Evolutionary conservation across 2,329 filamentous ascomycete genomes (phyloP), one percentile per base, ranked within the genome.

Genomic region (Delphinella strobiligena): DNA sequence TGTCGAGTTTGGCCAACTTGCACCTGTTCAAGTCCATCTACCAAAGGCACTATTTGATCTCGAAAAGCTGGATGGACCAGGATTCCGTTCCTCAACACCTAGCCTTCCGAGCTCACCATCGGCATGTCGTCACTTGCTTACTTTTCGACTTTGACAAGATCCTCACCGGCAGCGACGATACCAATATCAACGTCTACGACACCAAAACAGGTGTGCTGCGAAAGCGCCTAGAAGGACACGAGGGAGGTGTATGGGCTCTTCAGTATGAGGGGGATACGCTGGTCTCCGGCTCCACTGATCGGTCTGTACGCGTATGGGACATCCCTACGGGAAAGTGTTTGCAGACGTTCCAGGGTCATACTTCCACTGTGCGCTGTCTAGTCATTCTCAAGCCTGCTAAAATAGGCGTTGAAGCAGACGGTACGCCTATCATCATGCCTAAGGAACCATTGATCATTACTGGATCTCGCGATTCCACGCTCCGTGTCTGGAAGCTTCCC

Each of bases 81-180:
- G 82, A 86, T 37, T 78, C 80, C 45, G 83, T 87, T 60, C 91
- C 91, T 19, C 77, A 82, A 34, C 91, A 98, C 52, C 80, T 98
- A 43, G 91, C 91, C 4, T 96, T 98, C 61, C 80, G 86, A n/a
- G 91, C 91, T 4, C 91, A 98, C 55, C 86, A 91, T 44, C 79
- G 86, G 24, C 89, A 96, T 63, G 91, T 98, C 45, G 93, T 98
- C 38, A 98, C 91, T 12, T 98, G 91, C 56, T 71, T 98, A 39
- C 88, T 98, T 58, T 98, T 98, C 52, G 91, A 98, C 54, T 84
- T 88, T 36, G 88, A 98, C 67, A 96, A 96, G 63, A 95, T 98
- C 49, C 74, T 98, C 49, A 98, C 91, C 1, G 91, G 91, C 18
- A 96, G 89, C 54, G 91, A 98, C 57, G 91, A 98, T 56, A 94